Percentiles rank a stretch among this genome's conserved stretches.
Conservation (phyloP, 768 basidiomycete species). For the Trametes cingulata region DNA sequence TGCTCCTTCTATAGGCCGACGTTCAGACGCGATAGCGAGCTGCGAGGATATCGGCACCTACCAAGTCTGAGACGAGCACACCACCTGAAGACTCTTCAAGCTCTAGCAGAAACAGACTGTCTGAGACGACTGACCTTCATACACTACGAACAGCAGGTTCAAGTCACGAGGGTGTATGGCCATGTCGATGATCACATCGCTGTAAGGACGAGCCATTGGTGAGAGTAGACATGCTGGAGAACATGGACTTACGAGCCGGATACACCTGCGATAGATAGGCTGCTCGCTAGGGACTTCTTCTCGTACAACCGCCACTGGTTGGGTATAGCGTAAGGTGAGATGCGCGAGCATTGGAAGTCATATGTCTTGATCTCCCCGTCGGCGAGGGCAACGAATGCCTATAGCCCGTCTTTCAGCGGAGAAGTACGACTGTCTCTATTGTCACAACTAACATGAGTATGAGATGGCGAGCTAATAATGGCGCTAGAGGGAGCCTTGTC, state of each 20-base stretch:
- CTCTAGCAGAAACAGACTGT: neutral
- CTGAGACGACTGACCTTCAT: constrained; percentile 52
- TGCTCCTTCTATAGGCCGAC: constrained; percentile 47
- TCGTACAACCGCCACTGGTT: constrained; percentile 79
- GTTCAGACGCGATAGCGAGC: neutral
- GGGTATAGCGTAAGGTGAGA: constrained; percentile 67
- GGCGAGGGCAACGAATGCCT: constrained; percentile 52
- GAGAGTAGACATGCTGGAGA: neutral
- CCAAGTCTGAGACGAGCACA: constrained; percentile 59
- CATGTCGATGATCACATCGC: constrained; percentile 54
- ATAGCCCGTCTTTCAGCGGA: neutral
- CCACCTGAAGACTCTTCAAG: constrained; percentile 45
- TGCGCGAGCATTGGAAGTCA: constrained; percentile 67
- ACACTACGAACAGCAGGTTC: constrained; percentile 72
- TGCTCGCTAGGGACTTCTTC: constrained; percentile 48
- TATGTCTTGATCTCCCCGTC: constrained; percentile 70
- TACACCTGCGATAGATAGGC: constrained; percentile 38
- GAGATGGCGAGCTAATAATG: constrained; percentile 64
- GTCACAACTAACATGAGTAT: constrained; percentile 60
- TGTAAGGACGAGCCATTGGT: neutral
- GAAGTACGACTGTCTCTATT: neutral
- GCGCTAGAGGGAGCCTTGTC: constrained; percentile 37
- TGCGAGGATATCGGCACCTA: constrained; percentile 29
- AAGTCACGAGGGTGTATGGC: constrained; percentile 72
- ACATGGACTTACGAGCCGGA: constrained; percentile 39